phyloP scores from a whole-genome alignment of 768 basidiomycete species.

The Pleurotus ostreatus region DNA sequence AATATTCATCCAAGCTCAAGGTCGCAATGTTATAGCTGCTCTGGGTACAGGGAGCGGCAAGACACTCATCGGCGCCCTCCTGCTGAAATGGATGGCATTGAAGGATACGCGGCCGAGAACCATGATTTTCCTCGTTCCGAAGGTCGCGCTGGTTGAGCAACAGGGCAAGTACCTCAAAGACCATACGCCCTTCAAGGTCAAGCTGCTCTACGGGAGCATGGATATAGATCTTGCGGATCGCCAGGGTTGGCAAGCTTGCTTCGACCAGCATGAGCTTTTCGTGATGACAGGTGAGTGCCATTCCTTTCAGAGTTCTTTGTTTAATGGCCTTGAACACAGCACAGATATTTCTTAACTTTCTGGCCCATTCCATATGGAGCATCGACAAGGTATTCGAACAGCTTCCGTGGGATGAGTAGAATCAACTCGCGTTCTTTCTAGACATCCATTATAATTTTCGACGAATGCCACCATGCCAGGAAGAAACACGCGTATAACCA shows the following conservation, averaged over 20 bases:
- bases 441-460: conserved; percentile 70
- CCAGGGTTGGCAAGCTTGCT: conserved; percentile 57
- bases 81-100: conserved; percentile 72
- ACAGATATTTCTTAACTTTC: conserved; percentile 75
- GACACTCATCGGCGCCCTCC: conserved; percentile 68
- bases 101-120: conserved; percentile 51
- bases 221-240: conserved; percentile 71
- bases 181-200: conserved; percentile 63
- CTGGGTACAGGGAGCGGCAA: conserved; percentile 77
- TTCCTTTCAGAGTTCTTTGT: background rate
- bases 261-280: conserved; percentile 65
- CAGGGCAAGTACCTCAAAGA: conserved; percentile 64
- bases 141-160: conserved; percentile 82
- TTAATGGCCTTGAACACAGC: conserved; percentile 37
- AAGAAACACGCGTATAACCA: conserved; percentile 76
- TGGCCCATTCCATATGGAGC: conserved; percentile 80
- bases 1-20: conserved; percentile 22
- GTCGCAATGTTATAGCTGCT: conserved; percentile 68
- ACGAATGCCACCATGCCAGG: conserved; percentile 78
- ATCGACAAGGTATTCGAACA: conserved; percentile 46
- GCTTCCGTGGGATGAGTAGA: background rate
- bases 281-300: conserved; percentile 71
- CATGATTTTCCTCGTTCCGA: conserved; percentile 80
- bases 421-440: conserved; percentile 3
- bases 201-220: conserved; percentile 65